Evolutionary conservation across 257 asterid genomes (phyloP), one percentile per base, ranked within the genome.

Genomic region (Capsicum chinense): DNA sequence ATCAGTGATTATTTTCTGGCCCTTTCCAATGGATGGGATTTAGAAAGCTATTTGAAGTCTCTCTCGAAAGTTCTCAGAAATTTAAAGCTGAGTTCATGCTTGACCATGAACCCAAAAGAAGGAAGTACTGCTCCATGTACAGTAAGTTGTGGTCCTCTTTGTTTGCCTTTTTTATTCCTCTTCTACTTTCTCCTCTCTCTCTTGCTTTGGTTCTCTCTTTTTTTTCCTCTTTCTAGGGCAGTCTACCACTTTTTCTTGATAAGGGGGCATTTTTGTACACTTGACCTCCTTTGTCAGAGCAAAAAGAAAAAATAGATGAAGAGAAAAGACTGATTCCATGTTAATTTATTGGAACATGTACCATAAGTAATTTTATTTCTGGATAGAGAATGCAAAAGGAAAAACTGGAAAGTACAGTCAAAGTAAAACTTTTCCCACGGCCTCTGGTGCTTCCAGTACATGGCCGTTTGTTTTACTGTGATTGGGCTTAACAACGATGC

Each of bases 21-120:
- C 87, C 93, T 97, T 62, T 97, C 98, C 21, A 97, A 95, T 92
- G 99, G 98, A 82, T 95, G 99, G 99, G 99, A 97, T 89, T 89
- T 97, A 89, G 90, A 95, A 74, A 95, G 98, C 91, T 97, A 89
- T 89, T 86, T 97, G 83, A 97, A 93, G 92, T 95, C 97, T 86
- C 97, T 97, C 69, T 95, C 99, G 63, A 95, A 94, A 89, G 97
- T 87, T 85, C 97, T 97, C 84, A 95, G 92, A 86, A 90, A 94
- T 84, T 91, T 97, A 88, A 93, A 92, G 84, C 83, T 91, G 83
- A 91, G 95, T 88, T 91, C 99, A 21, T 91, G 97, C 83, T 84
- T 83, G 91, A 67, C 93, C 79, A 83, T 86, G 76, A 94, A 94
- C 84, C 68, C 91, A 26, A 97, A 97, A 90, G 99, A 97, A 85